These are phyloP conservation scores for Pulchroboletus neoregius DNA, from an alignment of 1,284 basidiomycete genomes.

Conservation along the genomic window DNA sequence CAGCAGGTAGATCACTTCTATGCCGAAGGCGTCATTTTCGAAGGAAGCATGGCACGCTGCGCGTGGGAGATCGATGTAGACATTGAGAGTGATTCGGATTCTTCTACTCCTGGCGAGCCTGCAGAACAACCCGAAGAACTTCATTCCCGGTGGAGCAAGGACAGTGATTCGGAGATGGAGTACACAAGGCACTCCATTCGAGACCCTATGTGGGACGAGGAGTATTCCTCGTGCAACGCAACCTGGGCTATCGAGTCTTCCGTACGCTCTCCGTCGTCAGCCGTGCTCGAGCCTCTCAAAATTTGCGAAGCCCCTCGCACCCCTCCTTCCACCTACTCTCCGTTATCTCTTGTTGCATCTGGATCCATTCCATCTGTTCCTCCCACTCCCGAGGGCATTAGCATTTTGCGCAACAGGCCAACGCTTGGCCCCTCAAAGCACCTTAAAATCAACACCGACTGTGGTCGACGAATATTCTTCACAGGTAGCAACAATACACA, in stretches of 20 bases:
- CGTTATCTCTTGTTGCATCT: conserved; percentile 39
- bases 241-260: conserved; percentile 45
- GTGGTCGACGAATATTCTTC: conserved; percentile 50
- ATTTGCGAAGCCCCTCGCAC: conserved; percentile 33
- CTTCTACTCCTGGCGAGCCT: conserved; percentile 36
- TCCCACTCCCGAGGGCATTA: conserved; percentile 49
- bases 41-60: conserved; percentile 79
- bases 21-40: conserved; percentile 69
- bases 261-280: conserved; percentile 33
- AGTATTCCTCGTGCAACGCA: conserved; percentile 37
- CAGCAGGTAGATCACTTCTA: conserved; percentile 67
- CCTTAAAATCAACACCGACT: conserved; percentile 59
- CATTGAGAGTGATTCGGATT: conserved; percentile 52
- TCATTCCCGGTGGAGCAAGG: conserved; percentile 60
- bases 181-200: conserved; percentile 46
- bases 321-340: conserved; percentile 37
- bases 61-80: conserved; percentile 75
- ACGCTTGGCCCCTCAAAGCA: conserved; percentile 39
- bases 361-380: conserved; percentile 42
- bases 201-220: conserved; percentile 38
- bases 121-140: conserved; percentile 34
- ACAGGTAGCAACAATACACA: conserved; percentile 46
- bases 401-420: conserved; percentile 35
- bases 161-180: conserved; percentile 60
- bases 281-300: conserved; percentile 33